phyloP scores from a whole-genome alignment of 2,329 filamentous ascomycete genomes.

The Xylaria sp. region DNA sequence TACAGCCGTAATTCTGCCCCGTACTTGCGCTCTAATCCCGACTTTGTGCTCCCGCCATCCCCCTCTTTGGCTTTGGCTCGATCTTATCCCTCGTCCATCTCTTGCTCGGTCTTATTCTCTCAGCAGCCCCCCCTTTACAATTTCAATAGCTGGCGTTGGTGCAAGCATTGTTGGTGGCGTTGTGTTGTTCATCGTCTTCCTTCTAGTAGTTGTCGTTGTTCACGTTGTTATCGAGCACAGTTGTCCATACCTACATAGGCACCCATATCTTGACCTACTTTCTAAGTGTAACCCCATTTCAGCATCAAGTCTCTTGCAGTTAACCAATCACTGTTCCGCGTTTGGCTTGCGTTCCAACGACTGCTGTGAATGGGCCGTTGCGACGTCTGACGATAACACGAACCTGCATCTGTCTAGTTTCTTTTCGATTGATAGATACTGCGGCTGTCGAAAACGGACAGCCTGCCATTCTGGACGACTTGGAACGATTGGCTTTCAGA shows the following conservation, averaged over 20 bases:
- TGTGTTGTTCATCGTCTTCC: conserved; percentile 5
- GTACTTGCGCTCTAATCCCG: conserved; percentile 30
- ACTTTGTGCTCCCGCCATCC: conserved; percentile 29
- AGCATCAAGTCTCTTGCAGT: conserved; percentile 32
- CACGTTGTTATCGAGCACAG: conserved; percentile 19
- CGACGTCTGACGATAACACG: conserved; percentile 35
- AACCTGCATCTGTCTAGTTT: conserved; percentile 37
- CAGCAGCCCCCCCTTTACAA: conserved; percentile 35
- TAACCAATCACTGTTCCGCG: conserved; percentile 33
- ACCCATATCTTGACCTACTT: conserved; percentile 27
- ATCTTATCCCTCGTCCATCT: conserved; percentile 31
- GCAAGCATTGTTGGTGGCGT: conserved; percentile 21
- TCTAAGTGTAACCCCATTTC: conserved; percentile 29
- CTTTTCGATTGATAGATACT: conserved; percentile 32
- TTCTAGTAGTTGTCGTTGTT: neutral
- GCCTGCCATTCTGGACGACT: conserved; percentile 26
- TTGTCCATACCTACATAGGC: conserved; percentile 25
- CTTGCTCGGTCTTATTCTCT: conserved; percentile 22
- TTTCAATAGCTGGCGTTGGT: conserved; percentile 28
- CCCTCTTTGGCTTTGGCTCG: conserved; percentile 29
- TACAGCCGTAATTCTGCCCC: conserved; percentile 6
- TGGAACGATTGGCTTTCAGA: conserved; percentile 35
- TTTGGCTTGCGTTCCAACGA: conserved; percentile 31
- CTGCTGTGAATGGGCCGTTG: conserved; percentile 37
- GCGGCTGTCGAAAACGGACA: conserved; percentile 34